phyloP scores from a whole-genome alignment of 176 grass and related monocot genomes.

The Oryza glumipatula region DNA sequence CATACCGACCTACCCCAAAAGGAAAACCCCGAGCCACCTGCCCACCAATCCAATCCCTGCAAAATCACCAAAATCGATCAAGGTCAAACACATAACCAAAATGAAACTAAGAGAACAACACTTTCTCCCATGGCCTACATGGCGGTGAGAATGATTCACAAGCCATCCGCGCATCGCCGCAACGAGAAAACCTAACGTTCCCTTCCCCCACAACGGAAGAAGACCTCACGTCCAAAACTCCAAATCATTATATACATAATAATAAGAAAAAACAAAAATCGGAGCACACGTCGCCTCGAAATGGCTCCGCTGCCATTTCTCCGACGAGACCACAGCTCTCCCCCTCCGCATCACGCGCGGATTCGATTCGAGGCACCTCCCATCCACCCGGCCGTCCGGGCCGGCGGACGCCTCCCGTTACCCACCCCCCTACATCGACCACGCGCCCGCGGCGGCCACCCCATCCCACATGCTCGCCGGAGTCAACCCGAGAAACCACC shows the following conservation, averaged over 20 bases:
- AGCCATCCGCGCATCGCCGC: background rate
- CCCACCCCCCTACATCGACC: background rate
- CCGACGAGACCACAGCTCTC: background rate
- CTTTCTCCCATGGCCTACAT: background rate
- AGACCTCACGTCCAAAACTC: background rate
- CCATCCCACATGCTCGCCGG: background rate
- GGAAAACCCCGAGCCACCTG: background rate
- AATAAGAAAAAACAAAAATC: background rate
- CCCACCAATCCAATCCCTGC: slow-evolving; percentile 28
- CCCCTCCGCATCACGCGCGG: background rate
- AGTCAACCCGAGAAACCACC: background rate
- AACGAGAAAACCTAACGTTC: background rate
- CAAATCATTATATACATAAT: too few species aligned
- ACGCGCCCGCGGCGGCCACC: background rate
- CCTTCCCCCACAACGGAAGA: background rate
- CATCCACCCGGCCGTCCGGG: background rate
- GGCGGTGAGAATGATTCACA: background rate
- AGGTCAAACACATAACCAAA: background rate
- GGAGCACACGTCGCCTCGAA: background rate
- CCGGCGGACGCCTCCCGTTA: background rate
- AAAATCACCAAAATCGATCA: background rate
- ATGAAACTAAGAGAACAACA: background rate
- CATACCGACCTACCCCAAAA: slow-evolving; percentile 48
- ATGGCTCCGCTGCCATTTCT: background rate
- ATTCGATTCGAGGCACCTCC: background rate